A percentile compares a stretch with the other conserved stretches of the same genome.
Conservation (phyloP, 192 early-diverging fungal genomes). For the Gryganskiella cystojenkinii region DNA sequence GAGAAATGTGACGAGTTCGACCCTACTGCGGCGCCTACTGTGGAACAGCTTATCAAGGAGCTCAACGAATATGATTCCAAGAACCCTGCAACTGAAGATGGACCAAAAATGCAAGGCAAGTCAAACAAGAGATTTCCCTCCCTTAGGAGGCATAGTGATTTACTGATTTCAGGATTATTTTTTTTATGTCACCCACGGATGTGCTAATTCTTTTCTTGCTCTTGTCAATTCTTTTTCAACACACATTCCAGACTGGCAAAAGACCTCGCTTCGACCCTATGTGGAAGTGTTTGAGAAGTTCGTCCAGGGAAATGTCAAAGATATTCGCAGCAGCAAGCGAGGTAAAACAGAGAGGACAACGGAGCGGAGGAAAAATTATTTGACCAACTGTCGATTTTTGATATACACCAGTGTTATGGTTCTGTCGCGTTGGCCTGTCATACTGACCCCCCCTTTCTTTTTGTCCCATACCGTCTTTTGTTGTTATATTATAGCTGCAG, state of each 20-base stretch:
- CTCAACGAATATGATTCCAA: constrained; percentile 59
- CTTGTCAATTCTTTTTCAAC: not conserved
- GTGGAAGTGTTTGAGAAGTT: constrained; percentile 76
- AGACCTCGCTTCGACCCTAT: constrained; percentile 68
- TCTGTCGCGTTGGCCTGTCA: too few species aligned
- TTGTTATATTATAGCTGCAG: too few species aligned
- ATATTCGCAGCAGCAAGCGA: constrained; percentile 48
- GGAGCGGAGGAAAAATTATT: too few species aligned
- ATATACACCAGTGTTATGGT: too few species aligned
- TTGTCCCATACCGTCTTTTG: too few species aligned
- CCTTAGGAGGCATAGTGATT: not conserved
- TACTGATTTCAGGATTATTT: too few species aligned
- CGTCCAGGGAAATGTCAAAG: constrained; percentile 59
- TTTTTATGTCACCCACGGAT: too few species aligned
- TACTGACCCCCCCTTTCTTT: too few species aligned
- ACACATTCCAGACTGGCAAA: constrained; percentile 54
- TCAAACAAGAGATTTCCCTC: not conserved
- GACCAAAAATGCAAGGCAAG: constrained; percentile 53
- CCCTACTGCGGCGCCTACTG: constrained; percentile 81
- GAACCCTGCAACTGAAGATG: constrained; percentile 6
- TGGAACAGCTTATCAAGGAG: constrained; percentile 74
- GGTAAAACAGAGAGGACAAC: constrained; percentile 22
- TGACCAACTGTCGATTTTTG: too few species aligned
- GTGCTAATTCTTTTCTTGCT: not conserved
- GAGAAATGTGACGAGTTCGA: constrained; percentile 85